Base-by-base conservation (phyloP, 176 grass and related monocot genomes). In the Musa schizocarpa region DNA sequence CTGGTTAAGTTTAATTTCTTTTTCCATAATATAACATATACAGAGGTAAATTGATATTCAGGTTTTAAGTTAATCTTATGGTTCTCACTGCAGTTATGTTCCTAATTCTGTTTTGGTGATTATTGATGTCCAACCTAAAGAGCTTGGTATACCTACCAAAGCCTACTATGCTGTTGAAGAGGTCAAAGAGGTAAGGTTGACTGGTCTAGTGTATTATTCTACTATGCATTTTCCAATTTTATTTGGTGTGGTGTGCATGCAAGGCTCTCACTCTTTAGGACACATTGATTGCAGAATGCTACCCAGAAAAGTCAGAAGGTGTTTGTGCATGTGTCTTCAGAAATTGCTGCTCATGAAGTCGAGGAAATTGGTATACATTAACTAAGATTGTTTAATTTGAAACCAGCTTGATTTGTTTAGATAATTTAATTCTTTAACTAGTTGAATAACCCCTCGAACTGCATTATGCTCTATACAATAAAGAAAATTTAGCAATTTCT, bases 301-400 rank as follows among this genome's bases (percentile, higher is more conserved):
- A 98, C 95, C 64, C 95, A 98, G 69, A 94, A 98, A 88, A 93
- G 86, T 82, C 95, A 98, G 81, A 98, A 98, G 43, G 85, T 98
- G 52, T 98, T 94, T 86, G 95, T 98, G 69, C 95, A 98, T 63
- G 95, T 98, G 73, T 86, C 88, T 86, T 98, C 90, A 63, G 95
- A 94, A 86, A 98, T 98, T 84, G 88, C 90, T 81, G 90, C 94
- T 63, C 90, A 98, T 81, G 90, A 98, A 87, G 94, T 93, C 22
- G 94, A 98, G 75, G 94, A 98, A 89, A 93, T 98, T 0, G 94
- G 90, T 98, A 93, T 9, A 48, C 3, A 43, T 43, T 43, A 43
- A 43, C 34, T 43, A 43, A 43, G 55, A 63, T 34, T n/a, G 52
- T 50, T 59, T 22, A 50, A 19, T 71, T 25, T 66, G 23, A 17